Evolutionary conservation across 2,329 filamentous ascomycete species (phyloP), one percentile per base, ranked within the genome.

Genomic region (Aspergillus sp.): DNA sequence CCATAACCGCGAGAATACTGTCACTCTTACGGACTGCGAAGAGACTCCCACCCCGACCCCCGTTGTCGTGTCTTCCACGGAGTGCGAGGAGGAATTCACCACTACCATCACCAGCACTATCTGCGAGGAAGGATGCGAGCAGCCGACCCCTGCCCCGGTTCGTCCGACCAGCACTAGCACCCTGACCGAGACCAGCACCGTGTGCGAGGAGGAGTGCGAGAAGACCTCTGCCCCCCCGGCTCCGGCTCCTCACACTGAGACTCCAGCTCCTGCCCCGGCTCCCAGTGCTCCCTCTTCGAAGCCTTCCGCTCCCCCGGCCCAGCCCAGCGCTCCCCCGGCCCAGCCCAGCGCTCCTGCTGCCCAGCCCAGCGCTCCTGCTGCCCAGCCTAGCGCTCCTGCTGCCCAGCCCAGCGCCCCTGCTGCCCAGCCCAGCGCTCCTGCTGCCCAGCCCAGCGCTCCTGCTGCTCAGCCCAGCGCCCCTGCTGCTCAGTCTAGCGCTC

Each of bases 321-420:
- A 50, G 45, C 13, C 21, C n/a, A 53, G 50, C 52, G 36, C 21
- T n/a, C 46, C 45, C 16, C 20, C 40, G n/a, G 5, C 45, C 21
- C 29, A 48, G n/a, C 54, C 51, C 25, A 51, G 48, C 10, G 55
- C 25, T 19, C 45, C 50, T 11, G 50, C 45, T 5, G 32, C 21
- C 9, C 25, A 54, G 16, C 57, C 60, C 19, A 55, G 53, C 16
- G 50, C 53, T 34, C 59, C 63, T 47, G 58, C 55, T 23, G 41
- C n/a, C 40, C 17, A 54, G 19, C 58, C 63, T 20, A 9, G 5
- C 1, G 56, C 58, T 16, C 20, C 16, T 9, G 43, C 48, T 41
- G 52, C 29, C 10, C 43, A 46, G 5, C 23, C 45, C 38, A 40
- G 21, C 5, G 45, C 41, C 2, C 34, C 53, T 11, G 19, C 43